A percentile compares a stretch with the other conserved stretches of the same genome.
phyloP scores from a whole-genome alignment of 176 grass and related monocot species.

The Cocos nucifera region DNA sequence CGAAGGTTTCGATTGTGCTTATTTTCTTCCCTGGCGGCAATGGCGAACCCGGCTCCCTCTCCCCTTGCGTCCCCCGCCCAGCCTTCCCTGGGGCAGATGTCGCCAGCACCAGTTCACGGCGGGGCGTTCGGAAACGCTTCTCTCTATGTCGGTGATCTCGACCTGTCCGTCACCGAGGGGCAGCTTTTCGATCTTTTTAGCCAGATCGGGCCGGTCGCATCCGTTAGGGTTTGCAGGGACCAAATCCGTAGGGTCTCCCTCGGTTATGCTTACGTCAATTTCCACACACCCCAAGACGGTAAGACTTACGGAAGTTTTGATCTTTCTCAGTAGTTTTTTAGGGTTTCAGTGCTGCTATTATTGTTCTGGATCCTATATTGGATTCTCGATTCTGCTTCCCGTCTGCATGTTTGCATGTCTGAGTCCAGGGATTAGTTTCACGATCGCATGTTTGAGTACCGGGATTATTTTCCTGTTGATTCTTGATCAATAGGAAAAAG shows the following conservation, averaged over 20 bases:
- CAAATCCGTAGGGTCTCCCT: conserved; percentile 9
- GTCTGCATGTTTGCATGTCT: too few relatives aligned
- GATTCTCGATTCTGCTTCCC: too few relatives aligned
- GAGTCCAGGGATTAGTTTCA: too few relatives aligned
- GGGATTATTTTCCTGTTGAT: too few relatives aligned
- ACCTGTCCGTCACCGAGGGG: conserved; percentile 7
- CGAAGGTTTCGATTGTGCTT: too few relatives aligned
- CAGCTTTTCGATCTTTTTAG: conserved; percentile 17
- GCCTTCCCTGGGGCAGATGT: not conserved
- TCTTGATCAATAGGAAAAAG: too few relatives aligned
- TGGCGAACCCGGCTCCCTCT: not conserved
- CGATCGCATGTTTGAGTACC: too few relatives aligned
- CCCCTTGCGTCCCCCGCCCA: not conserved
- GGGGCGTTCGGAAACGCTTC: not conserved
- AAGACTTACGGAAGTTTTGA: not conserved
- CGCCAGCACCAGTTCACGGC: not conserved
- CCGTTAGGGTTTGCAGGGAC: conserved; percentile 30
- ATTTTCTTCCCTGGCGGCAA: not conserved
- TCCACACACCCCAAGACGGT: conserved; percentile 25
- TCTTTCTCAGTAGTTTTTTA: too few relatives aligned
- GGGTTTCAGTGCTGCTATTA: too few relatives aligned
- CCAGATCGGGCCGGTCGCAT: conserved; percentile 8
- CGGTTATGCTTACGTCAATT: conserved; percentile 34
- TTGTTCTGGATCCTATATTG: too few relatives aligned
- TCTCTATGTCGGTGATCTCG: conserved; percentile 32